Percentiles rank a stretch among this genome's conserved stretches.
phyloP scores from a whole-genome alignment of 2,329 filamentous ascomycete genomes.

The Penicillium sp. region DNA sequence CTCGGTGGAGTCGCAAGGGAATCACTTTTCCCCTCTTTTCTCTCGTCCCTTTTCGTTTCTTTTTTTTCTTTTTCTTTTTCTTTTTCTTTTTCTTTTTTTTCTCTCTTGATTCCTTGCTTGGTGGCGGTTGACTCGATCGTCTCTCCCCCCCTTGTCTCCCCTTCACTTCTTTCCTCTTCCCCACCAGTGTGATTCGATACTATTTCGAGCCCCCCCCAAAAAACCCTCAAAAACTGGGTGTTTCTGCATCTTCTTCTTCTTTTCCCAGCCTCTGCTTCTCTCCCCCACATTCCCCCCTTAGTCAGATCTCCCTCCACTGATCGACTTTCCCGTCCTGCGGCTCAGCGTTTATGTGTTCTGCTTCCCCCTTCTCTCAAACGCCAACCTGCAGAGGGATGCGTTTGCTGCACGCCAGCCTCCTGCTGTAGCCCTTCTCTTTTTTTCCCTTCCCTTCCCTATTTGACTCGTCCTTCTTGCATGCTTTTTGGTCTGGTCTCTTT shows the following conservation, averaged over 20 bases:
- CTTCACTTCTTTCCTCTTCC: constrained; percentile 7
- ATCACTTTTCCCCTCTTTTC: constrained; percentile 24
- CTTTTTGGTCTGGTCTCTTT: constrained; percentile 18
- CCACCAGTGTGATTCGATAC: constrained; percentile 13
- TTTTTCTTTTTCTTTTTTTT: constrained; percentile 20
- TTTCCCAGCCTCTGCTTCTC: constrained; percentile 7
- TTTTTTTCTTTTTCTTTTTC: constrained; percentile 21
- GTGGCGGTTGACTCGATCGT: constrained; percentile 19
- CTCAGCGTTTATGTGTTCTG: constrained; percentile 21
- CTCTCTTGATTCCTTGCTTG: constrained; percentile 13
- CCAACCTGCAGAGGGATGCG: constrained; percentile 22
- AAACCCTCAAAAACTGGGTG: constrained; percentile 15
- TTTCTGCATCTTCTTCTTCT: constrained; percentile 14
- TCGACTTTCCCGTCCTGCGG: constrained; percentile 25
- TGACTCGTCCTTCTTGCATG: constrained; percentile 25
- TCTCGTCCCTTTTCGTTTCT: constrained; percentile 10
- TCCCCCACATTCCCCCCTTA: constrained; percentile 15
- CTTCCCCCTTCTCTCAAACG: constrained; percentile 14
- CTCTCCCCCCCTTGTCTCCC: constrained; percentile 9
- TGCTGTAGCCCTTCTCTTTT: constrained; percentile 13
- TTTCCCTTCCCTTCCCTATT: constrained; percentile 21
- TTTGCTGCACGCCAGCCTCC: constrained; percentile 26
- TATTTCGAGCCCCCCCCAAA: constrained; percentile 28
- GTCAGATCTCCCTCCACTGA: constrained; percentile 23
- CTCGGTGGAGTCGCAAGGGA: constrained; percentile 28